Evolutionary conservation across 352 stramenopile species (phyloP).

Genomic region (Phytopythium cucurbitacearum): DNA sequence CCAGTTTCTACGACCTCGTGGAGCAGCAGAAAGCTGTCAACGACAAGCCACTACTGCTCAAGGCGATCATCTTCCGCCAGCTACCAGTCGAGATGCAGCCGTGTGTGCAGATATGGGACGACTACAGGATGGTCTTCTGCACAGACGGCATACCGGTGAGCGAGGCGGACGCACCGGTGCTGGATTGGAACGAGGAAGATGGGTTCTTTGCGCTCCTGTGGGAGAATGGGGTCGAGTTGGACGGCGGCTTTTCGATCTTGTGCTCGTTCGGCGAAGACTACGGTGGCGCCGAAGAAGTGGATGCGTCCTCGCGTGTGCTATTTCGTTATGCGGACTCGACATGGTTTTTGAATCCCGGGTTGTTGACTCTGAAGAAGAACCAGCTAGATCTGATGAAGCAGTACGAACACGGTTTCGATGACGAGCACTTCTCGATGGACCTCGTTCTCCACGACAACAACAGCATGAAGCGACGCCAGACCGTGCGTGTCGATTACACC

Average conservation of each 20-base stretch:
- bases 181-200: conserved; percentile 80
- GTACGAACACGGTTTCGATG: conserved; percentile 80
- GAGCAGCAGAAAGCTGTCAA: conserved; percentile 49
- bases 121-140: conserved; percentile 68
- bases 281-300: conserved; percentile 45
- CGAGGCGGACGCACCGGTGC: conserved; percentile 28
- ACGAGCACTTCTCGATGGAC: conserved; percentile 77
- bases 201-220: conserved; percentile 77
- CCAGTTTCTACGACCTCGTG: conserved; percentile 59
- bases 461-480: conserved; percentile 24
- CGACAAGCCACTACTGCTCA: conserved; percentile 64
- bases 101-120: conserved; percentile 83
- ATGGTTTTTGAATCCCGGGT: conserved; percentile 59
- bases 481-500: conserved; percentile 57
- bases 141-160: conserved; percentile 25
- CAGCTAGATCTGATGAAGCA: conserved; percentile 84
- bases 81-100: conserved; percentile 70
- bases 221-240: conserved; percentile 70
- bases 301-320: conserved; percentile 61
- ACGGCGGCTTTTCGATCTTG: conserved; percentile 80
- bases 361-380: conserved; percentile 70
- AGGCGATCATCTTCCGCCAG: conserved; percentile 69
- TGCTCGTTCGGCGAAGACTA: conserved; percentile 83
- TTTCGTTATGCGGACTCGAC: conserved; percentile 83
- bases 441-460: conserved; percentile 67